Evolutionary conservation across 2,329 filamentous ascomycete genomes (phyloP).

Genomic region (Rutstroemia sp.): DNA sequence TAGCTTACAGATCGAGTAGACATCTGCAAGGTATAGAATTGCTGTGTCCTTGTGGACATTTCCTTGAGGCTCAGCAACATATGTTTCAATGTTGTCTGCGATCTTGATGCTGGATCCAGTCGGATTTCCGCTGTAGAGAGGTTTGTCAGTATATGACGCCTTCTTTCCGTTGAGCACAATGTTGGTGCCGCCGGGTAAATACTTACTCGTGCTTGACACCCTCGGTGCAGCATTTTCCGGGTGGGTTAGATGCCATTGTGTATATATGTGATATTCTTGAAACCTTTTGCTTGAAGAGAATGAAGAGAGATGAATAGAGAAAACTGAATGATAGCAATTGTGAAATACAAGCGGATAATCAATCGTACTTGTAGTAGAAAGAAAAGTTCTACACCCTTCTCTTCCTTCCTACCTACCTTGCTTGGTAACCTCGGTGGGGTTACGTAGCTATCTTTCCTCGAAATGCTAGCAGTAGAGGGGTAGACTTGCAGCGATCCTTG

Average conservation of each 20-base stretch:
- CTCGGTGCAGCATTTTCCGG: slow-evolving; percentile 28
- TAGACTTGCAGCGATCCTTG: too few relatives aligned
- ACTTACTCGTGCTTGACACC: slow-evolving; percentile 29
- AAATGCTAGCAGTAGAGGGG: too few relatives aligned
- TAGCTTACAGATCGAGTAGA: slow-evolving; percentile 25
- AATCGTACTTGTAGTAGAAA: too few relatives aligned
- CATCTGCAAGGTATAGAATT: slow-evolving; percentile 28
- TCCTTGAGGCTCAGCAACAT: slow-evolving; percentile 25
- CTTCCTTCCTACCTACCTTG: too few relatives aligned
- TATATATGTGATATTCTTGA: neutral
- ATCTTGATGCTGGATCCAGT: slow-evolving; percentile 26
- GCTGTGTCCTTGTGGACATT: slow-evolving; percentile 26
- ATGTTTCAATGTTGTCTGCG: slow-evolving; percentile 25
- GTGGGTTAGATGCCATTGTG: slow-evolving; percentile 29
- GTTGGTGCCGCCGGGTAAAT: neutral
- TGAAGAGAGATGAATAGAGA: neutral
- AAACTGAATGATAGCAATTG: neutral
- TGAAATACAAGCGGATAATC: neutral
- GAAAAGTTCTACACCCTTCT: too few relatives aligned
- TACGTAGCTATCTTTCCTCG: too few relatives aligned
- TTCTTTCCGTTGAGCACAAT: too few relatives aligned
- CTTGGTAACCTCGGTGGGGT: too few relatives aligned
- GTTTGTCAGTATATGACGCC: too few relatives aligned
- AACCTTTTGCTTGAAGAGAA: too few relatives aligned
- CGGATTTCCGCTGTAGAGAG: slow-evolving; percentile 21